These are phyloP conservation scores for Lanmaoa rubissima DNA, from an alignment of 768 basidiomycete genomes.

Conservation along the genomic window DNA sequence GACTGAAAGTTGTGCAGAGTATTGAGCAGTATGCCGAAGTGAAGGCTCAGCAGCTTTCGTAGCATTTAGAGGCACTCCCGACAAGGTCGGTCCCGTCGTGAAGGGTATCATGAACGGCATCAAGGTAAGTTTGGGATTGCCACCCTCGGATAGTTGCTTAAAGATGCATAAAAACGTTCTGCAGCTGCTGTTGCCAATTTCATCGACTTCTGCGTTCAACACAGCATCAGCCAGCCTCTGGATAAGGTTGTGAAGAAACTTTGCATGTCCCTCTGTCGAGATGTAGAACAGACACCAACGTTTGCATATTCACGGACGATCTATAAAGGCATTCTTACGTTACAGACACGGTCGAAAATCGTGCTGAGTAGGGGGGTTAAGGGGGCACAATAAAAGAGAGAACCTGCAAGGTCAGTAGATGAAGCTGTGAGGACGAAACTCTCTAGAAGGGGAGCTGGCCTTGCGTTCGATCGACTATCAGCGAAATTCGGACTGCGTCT, in stretches of 20 bases:
- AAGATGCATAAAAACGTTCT: slow-evolving; percentile 57
- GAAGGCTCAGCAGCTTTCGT: slow-evolving; percentile 89
- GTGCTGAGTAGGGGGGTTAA: slow-evolving; percentile 35
- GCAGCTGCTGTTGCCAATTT: slow-evolving; percentile 86
- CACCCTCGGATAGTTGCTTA: slow-evolving; percentile 4
- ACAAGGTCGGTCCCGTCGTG: slow-evolving; percentile 94
- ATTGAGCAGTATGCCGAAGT: slow-evolving; percentile 80
- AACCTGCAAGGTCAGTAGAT: slow-evolving; percentile 41
- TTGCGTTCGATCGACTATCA: slow-evolving; percentile 81
- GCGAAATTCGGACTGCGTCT: slow-evolving; percentile 68
- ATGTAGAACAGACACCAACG: slow-evolving; percentile 84
- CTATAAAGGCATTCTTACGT: slow-evolving; percentile 75
- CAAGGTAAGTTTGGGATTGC: slow-evolving; percentile 59
- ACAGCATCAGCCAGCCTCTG: slow-evolving; percentile 76
- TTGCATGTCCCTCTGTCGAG: slow-evolving; percentile 94
- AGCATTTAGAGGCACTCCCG: slow-evolving; percentile 79
- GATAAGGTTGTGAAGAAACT: slow-evolving; percentile 98
- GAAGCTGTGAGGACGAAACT: slow-evolving; percentile 65
- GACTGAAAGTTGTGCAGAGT: slow-evolving; percentile 59
- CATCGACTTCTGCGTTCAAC: slow-evolving; percentile 77
- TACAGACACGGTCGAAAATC: slow-evolving; percentile 46
- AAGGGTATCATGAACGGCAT: slow-evolving; percentile 97
- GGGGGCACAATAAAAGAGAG: slow-evolving; percentile 43
- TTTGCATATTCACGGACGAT: slow-evolving; percentile 67
- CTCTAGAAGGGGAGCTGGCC: slow-evolving; percentile 80